These are phyloP conservation scores for Micractinium conductrix DNA, from an alignment of 139 green algal species.

Conservation along the genomic window DNA sequence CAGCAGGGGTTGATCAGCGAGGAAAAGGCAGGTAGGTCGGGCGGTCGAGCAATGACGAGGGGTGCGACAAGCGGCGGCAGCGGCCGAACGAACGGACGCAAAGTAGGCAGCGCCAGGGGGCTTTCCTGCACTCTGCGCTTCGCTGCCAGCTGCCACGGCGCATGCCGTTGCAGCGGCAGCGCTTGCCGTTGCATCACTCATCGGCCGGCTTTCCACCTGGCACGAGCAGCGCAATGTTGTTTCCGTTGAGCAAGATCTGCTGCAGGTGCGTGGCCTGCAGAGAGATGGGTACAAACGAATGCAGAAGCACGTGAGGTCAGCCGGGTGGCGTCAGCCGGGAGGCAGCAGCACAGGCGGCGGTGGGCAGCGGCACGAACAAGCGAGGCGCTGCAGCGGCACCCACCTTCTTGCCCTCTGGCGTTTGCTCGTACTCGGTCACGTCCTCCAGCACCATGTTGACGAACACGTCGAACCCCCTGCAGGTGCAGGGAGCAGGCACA, in stretches of 20 bases:
- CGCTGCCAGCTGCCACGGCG: no score
- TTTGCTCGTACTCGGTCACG: constrained; percentile 94
- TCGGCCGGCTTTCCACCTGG: constrained; percentile 80
- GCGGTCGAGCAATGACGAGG: background rate
- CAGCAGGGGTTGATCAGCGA: no score
- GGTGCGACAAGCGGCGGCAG: background rate
- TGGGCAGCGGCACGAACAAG: no score
- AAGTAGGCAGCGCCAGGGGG: background rate
- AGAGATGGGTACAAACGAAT: no score
- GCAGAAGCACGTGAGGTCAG: no score
- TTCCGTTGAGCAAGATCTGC: constrained; percentile 98
- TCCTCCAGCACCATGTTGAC: constrained; percentile 99
- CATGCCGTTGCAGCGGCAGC: no score
- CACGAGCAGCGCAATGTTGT: constrained; percentile 96
- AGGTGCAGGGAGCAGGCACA: background rate
- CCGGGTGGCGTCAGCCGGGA: no score
- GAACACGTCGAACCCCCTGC: constrained; percentile 96
- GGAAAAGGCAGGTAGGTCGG: background rate
- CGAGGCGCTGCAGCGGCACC: no score
- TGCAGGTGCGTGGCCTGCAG: constrained; percentile 82
- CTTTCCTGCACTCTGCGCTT: no score
- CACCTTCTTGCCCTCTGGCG: constrained; percentile 74
- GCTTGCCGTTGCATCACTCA: background rate
- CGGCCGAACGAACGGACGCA: background rate
- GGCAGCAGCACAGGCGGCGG: no score